Evolutionary conservation across 2,329 filamentous ascomycete genomes (phyloP), one percentile per base, ranked within the genome.

Genomic region (Lizonia empirigonia): DNA sequence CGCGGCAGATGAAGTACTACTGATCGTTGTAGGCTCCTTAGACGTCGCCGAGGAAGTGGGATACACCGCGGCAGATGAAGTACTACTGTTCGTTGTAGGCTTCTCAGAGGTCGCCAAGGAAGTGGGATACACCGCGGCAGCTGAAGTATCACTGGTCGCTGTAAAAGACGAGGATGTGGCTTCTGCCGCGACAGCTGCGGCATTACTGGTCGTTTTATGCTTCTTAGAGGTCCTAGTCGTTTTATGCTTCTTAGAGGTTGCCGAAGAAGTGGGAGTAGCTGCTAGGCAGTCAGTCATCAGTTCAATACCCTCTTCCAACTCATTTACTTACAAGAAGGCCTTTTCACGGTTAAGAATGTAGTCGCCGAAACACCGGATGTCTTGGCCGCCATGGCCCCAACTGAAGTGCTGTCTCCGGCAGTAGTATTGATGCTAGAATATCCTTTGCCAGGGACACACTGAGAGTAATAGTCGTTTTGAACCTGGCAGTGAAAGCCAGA

Each of bases 401-500:
- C 20, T 5, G 27, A 5, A 4, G 42, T 33, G 16, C 34, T 39
- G 1, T 48, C 42, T n/a, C 53, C 27, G 1, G 41, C 29, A 9
- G 24, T 16, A n/a, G 37, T 23, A 10, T 48, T 23, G n/a, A 18
- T 30, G 12, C 50, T 44, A 8, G 50, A n/a, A n/a, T n/a, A n/a
- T n/a, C n/a, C 39, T 9, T 47, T n/a, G 20, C 44, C 44, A 19
- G 44, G 44, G n/a, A 55, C n/a, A 50, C 76, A 78, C 60, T 78
- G 76, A 24, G 57, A 71, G 63, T 78, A 78, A 55, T 71, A 78
- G 1, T 65, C 59, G 61, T 78, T 78, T 18, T 47, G 55, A 2
- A 55, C 51, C 26, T 67, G 60, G 62, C 76, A 78, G 4, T 60
- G 58, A 20, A 53, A 59, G 7, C 74, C 76, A 30, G 62, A 46